Percentiles rank a stretch among this genome's conserved stretches.
phyloP scores from a whole-genome alignment of 1,284 basidiomycete genomes.

The Puccinia brachypodii region DNA sequence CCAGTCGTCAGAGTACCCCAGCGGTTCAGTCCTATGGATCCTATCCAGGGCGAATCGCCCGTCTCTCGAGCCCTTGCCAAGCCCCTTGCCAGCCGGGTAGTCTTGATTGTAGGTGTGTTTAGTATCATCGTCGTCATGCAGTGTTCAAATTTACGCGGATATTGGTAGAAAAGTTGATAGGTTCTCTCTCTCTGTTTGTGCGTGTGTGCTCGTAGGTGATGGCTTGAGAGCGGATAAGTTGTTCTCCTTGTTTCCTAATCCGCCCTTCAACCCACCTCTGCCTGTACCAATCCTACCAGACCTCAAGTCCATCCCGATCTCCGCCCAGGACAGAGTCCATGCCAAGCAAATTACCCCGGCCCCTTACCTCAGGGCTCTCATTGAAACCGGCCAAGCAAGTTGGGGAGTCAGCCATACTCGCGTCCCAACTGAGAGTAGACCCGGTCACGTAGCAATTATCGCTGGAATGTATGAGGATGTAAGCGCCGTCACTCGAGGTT shows the following conservation, averaged over 20 bases:
- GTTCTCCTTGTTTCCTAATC: slow-evolving; percentile 68
- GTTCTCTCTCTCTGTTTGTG: background rate
- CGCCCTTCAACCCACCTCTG: slow-evolving; percentile 62
- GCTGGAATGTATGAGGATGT: slow-evolving; percentile 93
- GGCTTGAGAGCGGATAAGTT: slow-evolving; percentile 80
- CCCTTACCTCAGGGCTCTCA: slow-evolving; percentile 71
- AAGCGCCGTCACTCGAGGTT: slow-evolving; percentile 78
- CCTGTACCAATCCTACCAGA: slow-evolving; percentile 50
- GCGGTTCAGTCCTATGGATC: slow-evolving; percentile 47
- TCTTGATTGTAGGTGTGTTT: slow-evolving; percentile 72
- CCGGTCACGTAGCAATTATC: slow-evolving; percentile 82
- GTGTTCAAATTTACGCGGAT: too few relatives aligned
- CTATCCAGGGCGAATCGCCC: slow-evolving; percentile 66
- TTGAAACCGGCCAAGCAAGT: slow-evolving; percentile 66
- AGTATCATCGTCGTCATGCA: background rate
- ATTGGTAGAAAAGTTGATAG: background rate
- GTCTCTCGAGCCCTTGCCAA: slow-evolving; percentile 63
- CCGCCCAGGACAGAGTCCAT: background rate
- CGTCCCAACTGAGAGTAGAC: slow-evolving; percentile 83
- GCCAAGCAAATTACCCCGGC: slow-evolving; percentile 64
- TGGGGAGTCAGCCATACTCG: slow-evolving; percentile 83
- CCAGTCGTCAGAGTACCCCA: slow-evolving; percentile 55
- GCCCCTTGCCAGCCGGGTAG: slow-evolving; percentile 69
- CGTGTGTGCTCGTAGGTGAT: slow-evolving; percentile 63
- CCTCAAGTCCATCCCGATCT: slow-evolving; percentile 13